These are phyloP conservation scores for Penstemon barbatus DNA, from an alignment of 257 asterid species.

Conservation along the genomic window DNA sequence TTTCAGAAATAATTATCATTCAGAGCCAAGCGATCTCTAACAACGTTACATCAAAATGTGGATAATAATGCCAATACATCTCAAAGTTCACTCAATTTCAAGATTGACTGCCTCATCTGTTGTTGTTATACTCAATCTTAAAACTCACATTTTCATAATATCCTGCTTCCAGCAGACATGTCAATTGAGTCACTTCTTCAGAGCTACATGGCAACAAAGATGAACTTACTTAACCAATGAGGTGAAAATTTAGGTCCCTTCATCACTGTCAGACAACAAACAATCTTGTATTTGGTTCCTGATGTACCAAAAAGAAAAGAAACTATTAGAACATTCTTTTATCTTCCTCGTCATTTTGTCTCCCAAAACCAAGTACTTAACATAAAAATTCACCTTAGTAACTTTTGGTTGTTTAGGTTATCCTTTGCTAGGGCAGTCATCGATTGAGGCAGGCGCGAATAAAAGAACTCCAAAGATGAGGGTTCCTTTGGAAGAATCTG, in stretches of 20 bases:
- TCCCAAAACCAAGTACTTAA: neutral
- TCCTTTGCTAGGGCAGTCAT: slow-evolving; percentile 37
- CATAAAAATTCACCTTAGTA: slow-evolving; percentile 48
- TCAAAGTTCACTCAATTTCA: neutral
- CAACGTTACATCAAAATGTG: neutral
- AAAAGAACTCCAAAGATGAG: slow-evolving; percentile 52
- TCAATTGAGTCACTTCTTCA: slow-evolving; percentile 2
- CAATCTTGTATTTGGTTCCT: slow-evolving; percentile 57
- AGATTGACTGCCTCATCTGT: neutral
- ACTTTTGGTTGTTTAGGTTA: slow-evolving; percentile 29
- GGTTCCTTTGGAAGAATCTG: slow-evolving; percentile 80
- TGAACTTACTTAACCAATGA: neutral
- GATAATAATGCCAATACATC: neutral
- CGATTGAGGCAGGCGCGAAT: slow-evolving; percentile 63
- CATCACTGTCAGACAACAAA: slow-evolving; percentile 48
- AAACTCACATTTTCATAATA: neutral
- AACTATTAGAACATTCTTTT: neutral
- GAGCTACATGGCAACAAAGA: neutral
- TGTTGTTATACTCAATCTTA: neutral
- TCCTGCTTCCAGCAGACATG: neutral
- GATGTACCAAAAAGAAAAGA: neutral
- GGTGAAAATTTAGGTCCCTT: slow-evolving; percentile 30
- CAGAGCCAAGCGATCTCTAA: neutral
- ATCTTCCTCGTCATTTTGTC: no score
- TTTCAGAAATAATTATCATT: neutral